Evolutionary conservation across 2,329 filamentous ascomycete genomes (phyloP), one percentile per base, ranked within the genome.

Genomic region (Penicillium nordicum): DNA sequence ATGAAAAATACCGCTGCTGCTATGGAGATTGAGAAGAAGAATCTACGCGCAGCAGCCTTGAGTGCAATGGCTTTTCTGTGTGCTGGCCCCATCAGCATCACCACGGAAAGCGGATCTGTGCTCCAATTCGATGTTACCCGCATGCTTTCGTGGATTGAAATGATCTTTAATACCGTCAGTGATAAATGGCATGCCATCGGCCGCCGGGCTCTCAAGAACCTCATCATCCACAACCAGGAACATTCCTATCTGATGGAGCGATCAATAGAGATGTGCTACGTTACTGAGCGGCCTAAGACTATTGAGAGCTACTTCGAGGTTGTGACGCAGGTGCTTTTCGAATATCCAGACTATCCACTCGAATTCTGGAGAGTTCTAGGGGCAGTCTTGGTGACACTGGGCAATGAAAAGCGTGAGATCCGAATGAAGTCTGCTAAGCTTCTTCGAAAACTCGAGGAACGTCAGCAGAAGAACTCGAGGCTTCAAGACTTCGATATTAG

Each of bases 401-500:
- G 95, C 14, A 96, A 95, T 60, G 90, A 96, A 62, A 88, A 92
- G 68, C 92, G 89, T 63, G 87, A 92, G 57, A 91, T 97, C 42
- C 83, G 94, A 41, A 92, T 90, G 66, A 95, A 95, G 72, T 94
- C 94, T 1, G 89, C 89, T 0, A 85, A 87, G 47, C 80, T 97
- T 32, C 80, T 99, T 12, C 84, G 92, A 40, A 86, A 86, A 0
- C 79, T 97, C 1, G 94, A 97, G 73, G 86, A 92, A 63, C 85
- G 90, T 25, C 89, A 94, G 62, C 84, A 88, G 61, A 88, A 89
- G 63, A 94, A 86, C 62, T 96, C 93, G 1, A 95, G 95, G 69
- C 86, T 99, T 7, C 91, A 96, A 70, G 94, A 99, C 71, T 95
- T 97, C 57, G 94, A 99, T 68, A 97, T 99, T 67, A 97, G 92